Evolutionary conservation across 2,329 filamentous ascomycete genomes (phyloP).

Genomic region (Drechmeria coniospora): DNA sequence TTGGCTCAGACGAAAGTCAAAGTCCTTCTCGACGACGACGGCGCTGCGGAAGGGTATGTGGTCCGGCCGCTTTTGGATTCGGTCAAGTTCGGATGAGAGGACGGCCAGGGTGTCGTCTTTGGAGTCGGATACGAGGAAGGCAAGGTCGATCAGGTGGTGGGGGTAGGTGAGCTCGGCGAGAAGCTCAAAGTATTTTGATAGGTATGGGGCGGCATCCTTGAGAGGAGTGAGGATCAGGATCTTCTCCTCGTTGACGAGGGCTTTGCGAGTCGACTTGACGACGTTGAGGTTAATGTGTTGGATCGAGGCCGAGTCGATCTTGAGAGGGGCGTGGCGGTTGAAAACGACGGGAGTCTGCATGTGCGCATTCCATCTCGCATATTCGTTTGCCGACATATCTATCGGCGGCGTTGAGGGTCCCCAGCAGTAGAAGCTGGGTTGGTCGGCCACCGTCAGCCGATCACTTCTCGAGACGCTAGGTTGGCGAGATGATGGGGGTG

Average conservation of each 20-base stretch:
- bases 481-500: too few relatives aligned
- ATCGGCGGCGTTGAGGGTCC: conserved; percentile 90
- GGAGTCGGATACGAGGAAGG: conserved; percentile 85
- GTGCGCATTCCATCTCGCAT: conserved; percentile 76
- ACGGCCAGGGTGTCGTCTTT: conserved; percentile 83
- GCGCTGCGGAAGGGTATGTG: conserved; percentile 75
- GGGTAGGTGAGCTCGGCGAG: conserved; percentile 82
- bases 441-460: conserved; percentile 7
- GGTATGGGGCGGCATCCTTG: conserved; percentile 69
- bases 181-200: conserved; percentile 87
- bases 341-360: conserved; percentile 87
- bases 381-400: conserved; percentile 86
- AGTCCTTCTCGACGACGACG: conserved; percentile 81
- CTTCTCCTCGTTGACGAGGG: conserved; percentile 65
- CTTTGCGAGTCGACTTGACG: conserved; percentile 66
- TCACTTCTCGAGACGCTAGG: too few relatives aligned
- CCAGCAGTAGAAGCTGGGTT: conserved; percentile 97
- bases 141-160: conserved; percentile 87
- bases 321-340: conserved; percentile 82
- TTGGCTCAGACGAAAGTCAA: conserved; percentile 61
- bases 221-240: conserved; percentile 86
- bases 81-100: conserved; percentile 69
- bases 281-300: conserved; percentile 70
- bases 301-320: conserved; percentile 70
- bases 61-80: conserved; percentile 69